phyloP scores from a whole-genome alignment of 169 alveolate genomes.

The Plasmodium malariae region DNA sequence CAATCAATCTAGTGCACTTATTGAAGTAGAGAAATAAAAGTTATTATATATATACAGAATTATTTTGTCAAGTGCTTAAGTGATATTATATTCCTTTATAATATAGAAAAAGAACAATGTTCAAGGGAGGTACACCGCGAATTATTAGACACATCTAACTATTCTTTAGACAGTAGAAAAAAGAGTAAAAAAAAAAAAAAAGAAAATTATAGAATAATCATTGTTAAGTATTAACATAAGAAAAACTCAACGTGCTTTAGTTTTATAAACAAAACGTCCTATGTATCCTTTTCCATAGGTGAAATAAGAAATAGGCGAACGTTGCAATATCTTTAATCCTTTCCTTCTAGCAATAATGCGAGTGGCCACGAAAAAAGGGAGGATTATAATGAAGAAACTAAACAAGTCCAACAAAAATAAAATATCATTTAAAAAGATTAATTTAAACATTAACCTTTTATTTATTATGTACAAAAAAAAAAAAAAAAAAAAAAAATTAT shows the following conservation, averaged over 20 bases:
- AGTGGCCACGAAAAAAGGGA: too few relatives aligned
- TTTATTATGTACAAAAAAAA: too few relatives aligned
- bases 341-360: too few relatives aligned
- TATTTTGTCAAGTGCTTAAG: constrained; percentile 28
- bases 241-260: not conserved
- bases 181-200: not conserved
- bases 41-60: constrained; percentile 20
- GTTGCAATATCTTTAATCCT: too few relatives aligned
- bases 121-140: not conserved
- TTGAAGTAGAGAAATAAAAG: constrained; percentile 9
- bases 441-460: too few relatives aligned
- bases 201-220: not conserved
- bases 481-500: too few relatives aligned
- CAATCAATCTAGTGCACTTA: constrained; percentile 37
- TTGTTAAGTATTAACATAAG: too few relatives aligned
- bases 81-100: not conserved
- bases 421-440: too few relatives aligned
- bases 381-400: too few relatives aligned
- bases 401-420: too few relatives aligned
- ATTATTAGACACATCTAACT: not conserved
- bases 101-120: not conserved
- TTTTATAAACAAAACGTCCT: not conserved
- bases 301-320: too few relatives aligned
- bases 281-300: too few relatives aligned
- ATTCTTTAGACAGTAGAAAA: not conserved